Conservation (phyloP, 805 yeast genomes). For the Torulaspora delbrueckii region DNA sequence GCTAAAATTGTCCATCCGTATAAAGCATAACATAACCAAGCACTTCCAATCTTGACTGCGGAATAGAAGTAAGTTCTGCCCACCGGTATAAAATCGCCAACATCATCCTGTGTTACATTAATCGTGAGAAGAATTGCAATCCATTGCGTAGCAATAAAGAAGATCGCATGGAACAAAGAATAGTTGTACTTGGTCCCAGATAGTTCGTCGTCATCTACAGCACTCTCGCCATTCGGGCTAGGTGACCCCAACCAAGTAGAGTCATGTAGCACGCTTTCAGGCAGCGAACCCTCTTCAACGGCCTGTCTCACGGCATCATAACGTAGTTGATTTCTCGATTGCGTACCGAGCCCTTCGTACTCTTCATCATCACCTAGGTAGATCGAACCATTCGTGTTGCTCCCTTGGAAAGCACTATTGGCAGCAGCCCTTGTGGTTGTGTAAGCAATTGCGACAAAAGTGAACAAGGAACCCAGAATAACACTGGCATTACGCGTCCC, state of each 20-base stretch:
- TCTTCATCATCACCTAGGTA: slow-evolving; percentile 31
- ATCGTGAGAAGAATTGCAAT: slow-evolving; percentile 90
- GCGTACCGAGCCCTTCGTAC: slow-evolving; percentile 42
- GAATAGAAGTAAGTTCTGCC: slow-evolving; percentile 94
- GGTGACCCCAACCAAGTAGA: slow-evolving; percentile 48
- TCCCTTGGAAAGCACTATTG: slow-evolving; percentile 56
- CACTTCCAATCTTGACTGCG: slow-evolving; percentile 87
- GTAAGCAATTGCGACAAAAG: slow-evolving; percentile 92
- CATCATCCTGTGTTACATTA: slow-evolving; percentile 77
- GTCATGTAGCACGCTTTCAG: slow-evolving; percentile 84
- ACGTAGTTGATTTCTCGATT: slow-evolving; percentile 63
- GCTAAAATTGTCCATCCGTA: slow-evolving; percentile 91
- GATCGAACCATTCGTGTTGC: slow-evolving; percentile 36
- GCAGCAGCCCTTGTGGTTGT: slow-evolving; percentile 97
- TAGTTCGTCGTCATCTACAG: slow-evolving; percentile 48
- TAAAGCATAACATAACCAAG: slow-evolving; percentile 84
- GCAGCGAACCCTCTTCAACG: slow-evolving; percentile 92
- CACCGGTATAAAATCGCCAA: slow-evolving; percentile 90
- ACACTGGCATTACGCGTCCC: slow-evolving; percentile 89
- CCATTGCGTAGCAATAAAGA: slow-evolving; percentile 94
- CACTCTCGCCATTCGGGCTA: slow-evolving; percentile 30
- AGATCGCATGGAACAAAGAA: slow-evolving; percentile 81
- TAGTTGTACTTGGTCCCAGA: slow-evolving; percentile 79
- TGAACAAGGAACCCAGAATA: slow-evolving; percentile 85
- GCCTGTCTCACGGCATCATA: slow-evolving; percentile 87